phyloP scores from a whole-genome alignment of 805 yeast species.

The Saturnispora halmiae region DNA sequence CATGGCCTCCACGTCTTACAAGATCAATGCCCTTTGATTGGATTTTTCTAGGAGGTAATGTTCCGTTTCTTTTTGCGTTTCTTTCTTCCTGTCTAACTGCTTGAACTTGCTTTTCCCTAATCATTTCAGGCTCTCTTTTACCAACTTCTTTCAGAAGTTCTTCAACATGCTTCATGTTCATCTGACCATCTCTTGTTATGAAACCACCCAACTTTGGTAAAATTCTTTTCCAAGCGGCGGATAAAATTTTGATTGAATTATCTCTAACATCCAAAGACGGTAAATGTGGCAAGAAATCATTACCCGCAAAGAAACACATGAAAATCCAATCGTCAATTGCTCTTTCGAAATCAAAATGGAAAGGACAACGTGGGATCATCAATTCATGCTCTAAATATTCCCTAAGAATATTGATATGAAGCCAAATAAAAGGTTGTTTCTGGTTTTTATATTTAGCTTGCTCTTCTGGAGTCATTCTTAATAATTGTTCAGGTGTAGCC shows the following conservation, averaged over 20 bases:
- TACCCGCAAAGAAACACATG: slow-evolving; percentile 97
- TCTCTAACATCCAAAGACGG: slow-evolving; percentile 94
- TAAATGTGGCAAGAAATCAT: slow-evolving; percentile 93
- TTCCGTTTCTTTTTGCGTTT: slow-evolving; percentile 48
- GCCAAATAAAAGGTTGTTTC: slow-evolving; percentile 86
- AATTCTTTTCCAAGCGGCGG: slow-evolving; percentile 72
- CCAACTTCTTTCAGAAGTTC: slow-evolving; percentile 56
- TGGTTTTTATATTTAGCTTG: slow-evolving; percentile 35
- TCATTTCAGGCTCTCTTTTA: slow-evolving; percentile 67
- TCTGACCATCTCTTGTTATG: slow-evolving; percentile 82
- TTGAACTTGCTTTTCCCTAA: slow-evolving; percentile 55
- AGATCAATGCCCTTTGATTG: slow-evolving; percentile 67
- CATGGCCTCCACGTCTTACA: slow-evolving; percentile 41
- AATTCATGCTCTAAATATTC: slow-evolving; percentile 84
- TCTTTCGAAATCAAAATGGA: slow-evolving; percentile 80
- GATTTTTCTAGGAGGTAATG: slow-evolving; percentile 32
- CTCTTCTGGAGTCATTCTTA: slow-evolving; percentile 52
- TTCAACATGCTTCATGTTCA: slow-evolving; percentile 72
- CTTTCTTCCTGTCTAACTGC: slow-evolving; percentile 64
- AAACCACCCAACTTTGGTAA: slow-evolving; percentile 63
- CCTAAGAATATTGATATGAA: slow-evolving; percentile 77
- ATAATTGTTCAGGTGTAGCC: slow-evolving; percentile 37
- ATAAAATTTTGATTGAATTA: slow-evolving; percentile 77
- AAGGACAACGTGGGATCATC: slow-evolving; percentile 55
- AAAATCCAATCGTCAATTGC: slow-evolving; percentile 99